Conservation (phyloP, 768 basidiomycete species). For the Leccinum subgranulosum region DNA sequence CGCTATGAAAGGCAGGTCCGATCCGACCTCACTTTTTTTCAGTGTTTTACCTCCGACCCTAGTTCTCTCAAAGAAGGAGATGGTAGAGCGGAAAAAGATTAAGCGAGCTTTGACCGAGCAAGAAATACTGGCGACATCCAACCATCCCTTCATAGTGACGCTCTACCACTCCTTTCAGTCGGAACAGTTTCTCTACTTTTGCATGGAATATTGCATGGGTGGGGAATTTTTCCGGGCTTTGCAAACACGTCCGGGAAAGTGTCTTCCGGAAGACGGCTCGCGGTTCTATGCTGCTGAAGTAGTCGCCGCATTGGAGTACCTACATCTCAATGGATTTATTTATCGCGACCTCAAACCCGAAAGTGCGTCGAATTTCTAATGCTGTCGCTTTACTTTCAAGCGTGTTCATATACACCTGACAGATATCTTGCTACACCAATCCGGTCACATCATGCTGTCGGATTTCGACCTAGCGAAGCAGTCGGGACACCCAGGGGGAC, state of each 20-base stretch:
- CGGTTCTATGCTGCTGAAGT: slow-evolving; percentile 99
- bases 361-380: slow-evolving; percentile 58
- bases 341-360: slow-evolving; percentile 99
- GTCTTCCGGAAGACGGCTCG: slow-evolving; percentile 91
- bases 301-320: slow-evolving; percentile 93
- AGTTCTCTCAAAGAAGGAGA: slow-evolving; percentile 99
- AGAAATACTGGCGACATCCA: slow-evolving; percentile 97
- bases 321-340: slow-evolving; percentile 99
- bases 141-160: slow-evolving; percentile 99
- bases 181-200: slow-evolving; percentile 96
- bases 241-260: slow-evolving; percentile 95
- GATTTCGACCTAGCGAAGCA: slow-evolving; percentile 99
- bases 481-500: slow-evolving; percentile 78
- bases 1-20: slow-evolving; percentile 93
- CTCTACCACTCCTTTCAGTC: slow-evolving; percentile 99
- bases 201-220: slow-evolving; percentile 99
- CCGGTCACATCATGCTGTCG: slow-evolving; percentile 98
- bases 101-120: slow-evolving; percentile 98
- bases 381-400: slow-evolving; percentile 6
- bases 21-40: not conserved
- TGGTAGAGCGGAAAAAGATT: slow-evolving; percentile 99
- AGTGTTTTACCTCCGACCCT: slow-evolving; percentile 29
- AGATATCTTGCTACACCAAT: slow-evolving; percentile 98
- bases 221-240: slow-evolving; percentile 99
- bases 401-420: slow-evolving; percentile 6